Base-by-base conservation (phyloP, 805 yeast genomes). In the Tetrapisispora nanseiensis region DNA sequence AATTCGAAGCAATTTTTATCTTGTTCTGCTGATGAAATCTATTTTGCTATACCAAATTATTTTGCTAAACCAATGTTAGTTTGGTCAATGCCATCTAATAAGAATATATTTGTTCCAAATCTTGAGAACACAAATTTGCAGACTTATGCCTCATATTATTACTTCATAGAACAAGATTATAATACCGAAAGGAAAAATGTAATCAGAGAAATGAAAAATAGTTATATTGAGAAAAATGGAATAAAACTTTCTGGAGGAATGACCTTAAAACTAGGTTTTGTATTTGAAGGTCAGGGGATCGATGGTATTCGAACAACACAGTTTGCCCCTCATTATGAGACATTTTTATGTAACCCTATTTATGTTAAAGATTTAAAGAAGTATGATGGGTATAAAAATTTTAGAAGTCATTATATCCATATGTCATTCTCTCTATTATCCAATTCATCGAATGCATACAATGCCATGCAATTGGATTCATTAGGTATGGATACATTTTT, bases 341-440 rank as follows among this genome's bases (percentile, higher is more conserved):
- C 82, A 10, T 56, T 71, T 6, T 54, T 82, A 33, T 69, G 65
- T 45, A 78, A 83, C 51, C 89, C 89, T 1, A 59, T 63, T 15
- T 65, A 58, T 41, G 70, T 75, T 21, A 57, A 67, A 3, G 76
- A 77, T 24, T 51, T 58, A 15, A 63, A 59, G 0, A 53, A 55
- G 2, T 87, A 87, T 64, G 97, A 90, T 62, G 85, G 96, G 0
- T 90, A 81, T 57, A 63, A 61, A 11, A 86, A 82, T 0, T 92
- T 79, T 67, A 67, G 97, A 56, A 82, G 95, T 48, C 80, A 86
- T 42, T 89, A 76, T 56, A 69, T 90, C 10, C 95, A 86, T 56
- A 57, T 84, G 69, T 76, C 87, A 0, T 64, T 83, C 30, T 63
- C 76, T 0, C 66, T 83, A 26, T 53, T 65, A 3, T 75, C 83